These are phyloP conservation scores for Rhododendron williamsianum DNA, from an alignment of 148 eudicot genomes.

Conservation along the genomic window DNA sequence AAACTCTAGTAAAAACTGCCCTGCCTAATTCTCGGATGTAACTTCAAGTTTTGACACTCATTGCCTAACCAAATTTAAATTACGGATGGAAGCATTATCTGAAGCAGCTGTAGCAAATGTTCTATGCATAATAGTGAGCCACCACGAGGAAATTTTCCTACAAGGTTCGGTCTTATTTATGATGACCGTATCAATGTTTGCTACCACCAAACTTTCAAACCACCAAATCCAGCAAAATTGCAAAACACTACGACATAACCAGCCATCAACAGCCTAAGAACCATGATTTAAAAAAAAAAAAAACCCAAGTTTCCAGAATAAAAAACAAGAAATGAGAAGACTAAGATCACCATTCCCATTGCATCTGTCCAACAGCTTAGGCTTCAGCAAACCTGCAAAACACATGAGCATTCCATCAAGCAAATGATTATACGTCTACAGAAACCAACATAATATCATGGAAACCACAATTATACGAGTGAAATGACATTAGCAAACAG, in stretches of 20 bases:
- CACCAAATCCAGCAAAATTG: background rate
- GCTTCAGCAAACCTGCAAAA: constrained; percentile 57
- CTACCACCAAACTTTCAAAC: constrained; percentile 6
- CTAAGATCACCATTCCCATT: background rate
- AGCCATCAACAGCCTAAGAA: background rate
- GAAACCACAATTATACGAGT: background rate
- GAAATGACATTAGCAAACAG: background rate
- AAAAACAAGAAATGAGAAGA: background rate
- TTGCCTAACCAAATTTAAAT: background rate
- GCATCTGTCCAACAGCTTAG: constrained; percentile 21
- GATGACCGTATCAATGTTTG: background rate
- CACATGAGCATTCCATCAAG: background rate
- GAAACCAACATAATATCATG: background rate
- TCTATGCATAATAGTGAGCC: background rate
- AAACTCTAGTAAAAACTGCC: background rate
- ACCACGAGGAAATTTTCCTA: background rate
- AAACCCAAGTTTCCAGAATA: background rate
- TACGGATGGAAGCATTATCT: background rate
- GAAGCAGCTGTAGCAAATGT: background rate
- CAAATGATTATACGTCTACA: background rate
- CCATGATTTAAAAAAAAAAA: background rate
- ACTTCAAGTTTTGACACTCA: background rate
- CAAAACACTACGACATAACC: background rate
- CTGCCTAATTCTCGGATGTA: background rate
- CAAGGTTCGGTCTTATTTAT: background rate